These are phyloP conservation scores for Omphalea diandra DNA, from an alignment of 441 rosid species.

Conservation along the genomic window DNA sequence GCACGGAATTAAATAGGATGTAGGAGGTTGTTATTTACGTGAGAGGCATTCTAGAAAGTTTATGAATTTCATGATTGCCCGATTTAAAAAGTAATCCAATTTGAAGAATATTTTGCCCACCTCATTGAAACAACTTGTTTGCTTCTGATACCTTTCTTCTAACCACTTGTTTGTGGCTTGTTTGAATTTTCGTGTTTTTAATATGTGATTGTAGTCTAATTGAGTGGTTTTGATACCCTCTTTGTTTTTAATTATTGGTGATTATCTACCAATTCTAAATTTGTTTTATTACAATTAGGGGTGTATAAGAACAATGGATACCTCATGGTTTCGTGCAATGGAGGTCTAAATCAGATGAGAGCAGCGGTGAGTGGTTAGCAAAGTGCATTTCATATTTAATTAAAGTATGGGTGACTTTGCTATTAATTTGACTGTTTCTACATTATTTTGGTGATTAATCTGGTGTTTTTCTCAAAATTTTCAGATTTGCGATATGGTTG, in stretches of 20 bases:
- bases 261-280: conserved; percentile 5
- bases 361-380: conserved; percentile 90
- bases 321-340: conserved; percentile 97
- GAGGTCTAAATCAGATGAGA: conserved; percentile 99
- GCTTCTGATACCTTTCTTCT: conserved; percentile 4
- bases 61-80: neutral
- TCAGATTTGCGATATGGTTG: conserved; percentile 95
- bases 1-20: neutral
- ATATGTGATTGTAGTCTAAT: neutral
- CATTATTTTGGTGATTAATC: conserved; percentile 5
- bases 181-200: neutral
- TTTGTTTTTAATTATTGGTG: neutral
- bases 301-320: conserved; percentile 94
- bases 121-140: neutral
- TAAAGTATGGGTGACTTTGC: neutral
- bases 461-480: neutral
- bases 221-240: neutral
- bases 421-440: conserved; percentile 4
- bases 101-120: neutral
- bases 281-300: conserved; percentile 46
- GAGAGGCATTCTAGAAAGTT: neutral
- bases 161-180: neutral
- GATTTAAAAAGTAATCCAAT: conserved; percentile 8
- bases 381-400: neutral
- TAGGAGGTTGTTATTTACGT: neutral